A percentile compares a stretch with the other conserved stretches of the same genome.
Evolutionary conservation across 176 grass and related monocot genomes (phyloP).

Genomic region (Microstegium vimineum): DNA sequence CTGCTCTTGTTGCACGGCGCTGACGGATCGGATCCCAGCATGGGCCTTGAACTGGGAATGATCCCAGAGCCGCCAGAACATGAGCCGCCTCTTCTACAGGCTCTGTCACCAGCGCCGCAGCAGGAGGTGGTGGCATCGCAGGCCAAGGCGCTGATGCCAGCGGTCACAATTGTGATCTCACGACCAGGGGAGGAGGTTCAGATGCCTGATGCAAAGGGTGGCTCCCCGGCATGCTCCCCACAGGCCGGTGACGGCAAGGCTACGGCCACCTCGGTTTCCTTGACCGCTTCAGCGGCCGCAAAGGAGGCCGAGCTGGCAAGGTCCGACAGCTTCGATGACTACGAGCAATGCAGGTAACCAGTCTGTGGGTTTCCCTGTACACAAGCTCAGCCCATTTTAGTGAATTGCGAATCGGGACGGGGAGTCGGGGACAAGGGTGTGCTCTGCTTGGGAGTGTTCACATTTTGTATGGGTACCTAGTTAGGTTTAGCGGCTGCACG

Average conservation of each 20-base stretch:
- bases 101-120: background rate
- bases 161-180: constrained; percentile 72
- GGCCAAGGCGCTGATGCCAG: constrained; percentile 1
- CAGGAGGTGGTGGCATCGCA: constrained; percentile 21
- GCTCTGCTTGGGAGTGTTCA: background rate
- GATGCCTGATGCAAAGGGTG: constrained; percentile 32
- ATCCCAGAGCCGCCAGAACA: background rate
- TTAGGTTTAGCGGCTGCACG: background rate
- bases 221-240: background rate
- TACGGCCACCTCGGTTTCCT: constrained; percentile 1
- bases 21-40: constrained; percentile 1
- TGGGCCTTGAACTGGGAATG: background rate
- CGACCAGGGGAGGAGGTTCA: constrained; percentile 47
- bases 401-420: background rate
- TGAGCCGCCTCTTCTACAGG: background rate
- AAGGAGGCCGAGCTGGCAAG: constrained; percentile 50
- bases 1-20: constrained; percentile 26
- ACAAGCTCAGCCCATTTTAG: background rate
- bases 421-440: background rate
- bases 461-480: background rate
- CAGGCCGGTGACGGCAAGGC: background rate
- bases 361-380: background rate
- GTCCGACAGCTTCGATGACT: constrained; percentile 69
- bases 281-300: constrained; percentile 12
- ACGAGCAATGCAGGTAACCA: constrained; percentile 87